Base-by-base conservation (phyloP, 805 yeast genomes). In the Schizosaccharomyces japonicus region DNA sequence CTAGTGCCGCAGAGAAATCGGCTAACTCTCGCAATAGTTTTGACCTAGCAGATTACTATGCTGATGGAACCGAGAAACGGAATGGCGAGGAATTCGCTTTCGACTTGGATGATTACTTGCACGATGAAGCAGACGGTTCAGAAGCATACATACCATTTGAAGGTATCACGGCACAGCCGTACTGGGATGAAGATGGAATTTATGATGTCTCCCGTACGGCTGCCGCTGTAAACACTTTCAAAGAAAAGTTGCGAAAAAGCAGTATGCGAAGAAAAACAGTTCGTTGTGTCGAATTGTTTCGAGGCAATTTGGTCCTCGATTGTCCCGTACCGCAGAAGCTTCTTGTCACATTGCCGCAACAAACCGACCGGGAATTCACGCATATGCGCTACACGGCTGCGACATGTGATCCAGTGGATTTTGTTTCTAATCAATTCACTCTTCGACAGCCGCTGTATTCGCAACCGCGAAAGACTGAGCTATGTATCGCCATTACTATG, bases 351-450 rank as follows among this genome's bases (percentile, higher is more conserved):
- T 64, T 92, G 49, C 93, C 95, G 3, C 69, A 83, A 55, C 74
- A 90, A 45, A 93, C 82, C 53, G 77, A 78, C 52, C 94, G 90
- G 49, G 99, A 90, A 61, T 90, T 83, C 60, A 77, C 90, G 13
- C 82, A 82, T 63, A 85, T 90, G 95, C 76, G 95, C 54, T 90
- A 90, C 61, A 82, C 96, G 0, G 99, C 98, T 0, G 85, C 94
- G 58, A 90, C 99, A 1, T 70, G 92, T 1, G 85, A 80, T 49
- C 94, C 98, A 1, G 90, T 85, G 61, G 78, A 80, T 31, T 90
- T 81, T 58, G 72, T 73, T 15, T 68, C 66, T 3, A 73, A 72
- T 45, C 96, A 96, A 0, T 90, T 85, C 62, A 76, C 85, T 1
- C 65, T 90, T 47, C 72, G 98, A 55, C 80, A 93, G 6, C 47